Percentiles rank a stretch among this genome's conserved stretches.
These are phyloP conservation scores for Fusarium nisikadoi DNA, from an alignment of 2,329 filamentous ascomycete species.

Conservation along the genomic window DNA sequence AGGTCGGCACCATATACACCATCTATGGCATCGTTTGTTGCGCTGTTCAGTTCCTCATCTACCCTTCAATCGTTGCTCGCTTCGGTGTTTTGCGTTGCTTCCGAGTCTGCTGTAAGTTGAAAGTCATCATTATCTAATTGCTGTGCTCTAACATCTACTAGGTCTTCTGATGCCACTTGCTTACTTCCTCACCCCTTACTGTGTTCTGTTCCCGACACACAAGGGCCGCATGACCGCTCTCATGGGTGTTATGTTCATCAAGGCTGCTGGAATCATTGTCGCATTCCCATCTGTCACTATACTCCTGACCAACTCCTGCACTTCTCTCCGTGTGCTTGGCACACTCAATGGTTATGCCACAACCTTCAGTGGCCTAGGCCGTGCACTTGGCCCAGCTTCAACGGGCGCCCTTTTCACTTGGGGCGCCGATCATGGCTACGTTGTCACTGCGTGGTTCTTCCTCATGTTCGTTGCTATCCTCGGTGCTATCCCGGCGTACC, in stretches of 20 bases:
- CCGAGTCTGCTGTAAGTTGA: constrained; percentile 64
- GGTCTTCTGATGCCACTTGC: constrained; percentile 76
- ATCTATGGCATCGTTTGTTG: constrained; percentile 83
- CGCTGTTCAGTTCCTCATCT: constrained; percentile 85
- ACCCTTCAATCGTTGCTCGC: constrained; percentile 77
- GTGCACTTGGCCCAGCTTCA: constrained; percentile 80
- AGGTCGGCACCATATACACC: constrained; percentile 88
- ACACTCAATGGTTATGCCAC: constrained; percentile 94
- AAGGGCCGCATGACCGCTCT: constrained; percentile 68
- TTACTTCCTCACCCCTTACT: constrained; percentile 86
- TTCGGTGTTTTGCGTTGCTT: constrained; percentile 82
- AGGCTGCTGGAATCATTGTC: constrained; percentile 81
- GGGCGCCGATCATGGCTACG: constrained; percentile 79
- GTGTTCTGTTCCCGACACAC: constrained; percentile 67
- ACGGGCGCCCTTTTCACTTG: constrained; percentile 78
- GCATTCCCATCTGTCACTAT: constrained; percentile 92
- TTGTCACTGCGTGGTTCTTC: constrained; percentile 84
- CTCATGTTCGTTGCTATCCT: constrained; percentile 72
- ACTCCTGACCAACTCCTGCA: constrained; percentile 86
- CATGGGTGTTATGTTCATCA: constrained; percentile 75
- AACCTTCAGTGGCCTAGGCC: constrained; percentile 80
- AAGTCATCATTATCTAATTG: rapidly evolving
- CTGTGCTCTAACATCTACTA: constrained; percentile 35
- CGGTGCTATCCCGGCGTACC: constrained; percentile 77
- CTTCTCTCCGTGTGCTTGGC: constrained; percentile 77